Evolutionary conservation across 169 alveolate species (phyloP).

Genomic region (Eimeria nieschulzi): DNA sequence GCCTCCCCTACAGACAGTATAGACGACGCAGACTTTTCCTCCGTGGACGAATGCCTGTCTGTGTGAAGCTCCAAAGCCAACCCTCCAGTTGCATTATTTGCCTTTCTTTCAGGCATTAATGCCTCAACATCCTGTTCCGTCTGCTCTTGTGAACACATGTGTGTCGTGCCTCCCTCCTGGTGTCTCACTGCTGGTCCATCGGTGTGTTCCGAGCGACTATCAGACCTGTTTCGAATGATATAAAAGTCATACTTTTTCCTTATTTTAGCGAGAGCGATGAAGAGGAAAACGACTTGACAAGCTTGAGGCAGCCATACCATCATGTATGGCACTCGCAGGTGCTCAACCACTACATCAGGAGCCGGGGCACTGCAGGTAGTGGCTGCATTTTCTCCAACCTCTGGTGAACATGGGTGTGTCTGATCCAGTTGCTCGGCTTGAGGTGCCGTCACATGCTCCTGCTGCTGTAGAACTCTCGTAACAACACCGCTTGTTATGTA

Average conservation of each 20-base stretch:
- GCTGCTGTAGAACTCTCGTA: constrained; percentile 67
- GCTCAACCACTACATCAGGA: constrained; percentile 3
- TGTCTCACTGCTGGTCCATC: no score
- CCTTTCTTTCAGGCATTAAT: no score
- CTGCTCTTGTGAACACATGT: no score
- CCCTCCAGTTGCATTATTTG: no score
- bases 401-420: background rate
- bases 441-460: constrained; percentile 29
- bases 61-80: no score
- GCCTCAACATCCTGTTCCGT: no score
- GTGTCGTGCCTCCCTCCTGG: no score
- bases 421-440: background rate
- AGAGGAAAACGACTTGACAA: constrained; percentile 42
- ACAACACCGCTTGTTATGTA: constrained; percentile 63
- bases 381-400: background rate
- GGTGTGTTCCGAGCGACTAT: no score
- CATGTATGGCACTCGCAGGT: constrained; percentile 62
- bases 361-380: constrained; percentile 10
- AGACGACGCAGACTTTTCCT: no score
- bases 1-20: no score
- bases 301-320: constrained; percentile 65
- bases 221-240: no score
- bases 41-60: no score
- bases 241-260: background rate
- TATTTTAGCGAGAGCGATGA: constrained; percentile 31